Evolutionary conservation across 352 stramenopile genomes (phyloP).

Genomic region (Globisporangium apiculatum): DNA sequence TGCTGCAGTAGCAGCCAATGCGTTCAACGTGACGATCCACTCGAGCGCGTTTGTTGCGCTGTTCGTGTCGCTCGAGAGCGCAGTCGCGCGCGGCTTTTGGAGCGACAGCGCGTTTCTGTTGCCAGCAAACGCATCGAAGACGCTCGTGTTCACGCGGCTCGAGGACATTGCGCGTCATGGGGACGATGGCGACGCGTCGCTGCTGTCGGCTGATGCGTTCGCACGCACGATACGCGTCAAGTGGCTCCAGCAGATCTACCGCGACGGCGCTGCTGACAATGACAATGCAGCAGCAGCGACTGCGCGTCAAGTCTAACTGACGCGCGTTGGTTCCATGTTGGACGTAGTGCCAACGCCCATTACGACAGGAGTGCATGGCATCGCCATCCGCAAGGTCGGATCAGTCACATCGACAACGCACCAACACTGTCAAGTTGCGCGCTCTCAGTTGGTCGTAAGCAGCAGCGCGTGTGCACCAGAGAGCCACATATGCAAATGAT

Average conservation of each 20-base stretch:
- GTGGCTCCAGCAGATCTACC: slow-evolving; percentile 71
- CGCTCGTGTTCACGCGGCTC: slow-evolving; percentile 37
- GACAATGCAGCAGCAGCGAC: not conserved
- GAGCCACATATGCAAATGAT: not conserved
- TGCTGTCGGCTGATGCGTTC: slow-evolving; percentile 26
- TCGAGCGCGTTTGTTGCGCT: slow-evolving; percentile 52
- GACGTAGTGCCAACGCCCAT: not conserved
- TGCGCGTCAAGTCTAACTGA: not conserved
- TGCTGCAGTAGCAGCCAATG: not conserved
- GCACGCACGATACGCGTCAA: slow-evolving; percentile 31
- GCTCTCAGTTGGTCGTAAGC: too few relatives aligned
- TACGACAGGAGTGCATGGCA: too few relatives aligned
- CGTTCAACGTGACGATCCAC: slow-evolving; percentile 41
- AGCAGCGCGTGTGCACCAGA: not conserved
- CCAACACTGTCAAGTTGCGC: too few relatives aligned
- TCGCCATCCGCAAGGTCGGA: too few relatives aligned
- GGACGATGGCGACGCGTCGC: slow-evolving; percentile 2
- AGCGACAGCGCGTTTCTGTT: slow-evolving; percentile 71
- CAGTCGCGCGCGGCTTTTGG: slow-evolving; percentile 49
- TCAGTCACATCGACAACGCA: too few relatives aligned
- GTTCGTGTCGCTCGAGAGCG: slow-evolving; percentile 65
- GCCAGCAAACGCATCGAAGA: slow-evolving; percentile 44
- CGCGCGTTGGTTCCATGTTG: not conserved
- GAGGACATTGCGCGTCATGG: not conserved
- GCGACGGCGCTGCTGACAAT: slow-evolving; percentile 2